Conservation (phyloP, 2,329 filamentous ascomycete species). For the Trichothecium roseum region DNA sequence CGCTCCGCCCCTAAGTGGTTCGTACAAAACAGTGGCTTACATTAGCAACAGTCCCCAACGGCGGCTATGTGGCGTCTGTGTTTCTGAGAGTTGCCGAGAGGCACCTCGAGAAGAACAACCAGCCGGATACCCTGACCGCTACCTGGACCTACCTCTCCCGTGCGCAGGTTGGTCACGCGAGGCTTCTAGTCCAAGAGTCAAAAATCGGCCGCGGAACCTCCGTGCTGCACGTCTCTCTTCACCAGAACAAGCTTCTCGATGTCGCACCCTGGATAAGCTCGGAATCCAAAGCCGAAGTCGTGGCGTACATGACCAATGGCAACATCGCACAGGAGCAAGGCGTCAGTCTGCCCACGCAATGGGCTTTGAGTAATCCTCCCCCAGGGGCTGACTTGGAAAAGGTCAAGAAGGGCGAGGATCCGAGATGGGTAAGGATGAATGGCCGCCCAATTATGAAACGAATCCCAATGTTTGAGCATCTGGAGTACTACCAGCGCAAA, state of each 20-base stretch:
- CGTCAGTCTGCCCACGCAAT: conserved; percentile 16
- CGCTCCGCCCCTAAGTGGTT: not conserved
- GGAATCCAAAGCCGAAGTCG: conserved; percentile 18
- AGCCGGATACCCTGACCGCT: conserved; percentile 26
- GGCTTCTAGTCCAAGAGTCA: conserved; percentile 27
- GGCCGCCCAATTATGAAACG: conserved; percentile 4
- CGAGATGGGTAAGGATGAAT: conserved; percentile 15
- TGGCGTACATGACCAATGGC: conserved; percentile 29
- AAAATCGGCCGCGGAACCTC: conserved; percentile 30
- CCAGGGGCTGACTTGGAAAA: conserved; percentile 15
- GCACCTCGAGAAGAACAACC: conserved; percentile 21
- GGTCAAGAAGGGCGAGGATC: conserved; percentile 13
- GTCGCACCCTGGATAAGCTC: conserved; percentile 23
- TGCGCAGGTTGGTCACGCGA: conserved; percentile 23
- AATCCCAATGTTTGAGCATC: conserved; percentile 13
- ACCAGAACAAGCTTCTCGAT: conserved; percentile 23
- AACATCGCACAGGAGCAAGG: conserved; percentile 20
- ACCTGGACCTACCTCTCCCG: conserved; percentile 31
- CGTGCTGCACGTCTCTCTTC: conserved; percentile 29
- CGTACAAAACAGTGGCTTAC: not conserved
- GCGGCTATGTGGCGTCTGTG: conserved; percentile 32
- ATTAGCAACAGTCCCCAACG: conserved; percentile 27
- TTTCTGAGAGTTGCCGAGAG: conserved; percentile 23
- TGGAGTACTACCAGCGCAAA: conserved; percentile 19
- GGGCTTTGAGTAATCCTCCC: conserved; percentile 9